Percentiles rank a stretch among this genome's conserved stretches.
Evolutionary conservation across 768 basidiomycete genomes (phyloP).

Genomic region (Mycena vulgaris): DNA sequence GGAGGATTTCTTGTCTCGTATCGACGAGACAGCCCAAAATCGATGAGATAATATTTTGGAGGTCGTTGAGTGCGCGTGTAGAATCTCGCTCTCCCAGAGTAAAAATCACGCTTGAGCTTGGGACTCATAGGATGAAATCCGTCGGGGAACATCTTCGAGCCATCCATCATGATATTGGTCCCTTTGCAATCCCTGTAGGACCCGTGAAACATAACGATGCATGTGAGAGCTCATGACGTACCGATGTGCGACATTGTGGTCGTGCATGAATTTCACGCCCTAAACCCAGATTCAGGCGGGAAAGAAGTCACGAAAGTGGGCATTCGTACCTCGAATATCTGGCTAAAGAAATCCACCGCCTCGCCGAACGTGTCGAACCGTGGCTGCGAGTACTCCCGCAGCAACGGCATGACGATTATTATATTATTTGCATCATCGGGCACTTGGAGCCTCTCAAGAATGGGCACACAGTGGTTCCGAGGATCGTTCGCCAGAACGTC

Average conservation of each 20-base stretch:
- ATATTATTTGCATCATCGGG: conserved; percentile 39
- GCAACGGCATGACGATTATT: conserved; percentile 50
- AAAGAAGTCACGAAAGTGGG: neutral
- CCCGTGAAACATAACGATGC: too few relatives aligned
- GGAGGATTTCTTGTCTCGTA: neutral
- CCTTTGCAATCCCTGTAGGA: neutral
- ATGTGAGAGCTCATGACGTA: too few relatives aligned
- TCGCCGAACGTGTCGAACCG: conserved; percentile 54
- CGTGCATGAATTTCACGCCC: neutral
- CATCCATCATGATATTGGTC: neutral
- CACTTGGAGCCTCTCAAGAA: conserved; percentile 41
- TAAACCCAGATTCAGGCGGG: neutral
- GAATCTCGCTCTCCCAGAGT: neutral
- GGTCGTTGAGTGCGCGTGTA: conserved; percentile 1
- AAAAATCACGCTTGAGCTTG: neutral
- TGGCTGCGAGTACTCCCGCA: conserved; percentile 44
- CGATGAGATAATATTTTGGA: conserved; percentile 14
- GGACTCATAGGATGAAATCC: neutral
- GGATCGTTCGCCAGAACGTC: conserved; percentile 35
- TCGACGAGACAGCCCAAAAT: conserved; percentile 3
- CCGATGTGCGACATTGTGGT: conserved; percentile 48
- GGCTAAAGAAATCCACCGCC: conserved; percentile 49
- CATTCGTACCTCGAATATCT: conserved; percentile 51
- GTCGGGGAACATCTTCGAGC: neutral
- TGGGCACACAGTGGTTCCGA: conserved; percentile 54